phyloP scores from a whole-genome alignment of 2,329 filamentous ascomycete species.

The Apiospora sp. region DNA sequence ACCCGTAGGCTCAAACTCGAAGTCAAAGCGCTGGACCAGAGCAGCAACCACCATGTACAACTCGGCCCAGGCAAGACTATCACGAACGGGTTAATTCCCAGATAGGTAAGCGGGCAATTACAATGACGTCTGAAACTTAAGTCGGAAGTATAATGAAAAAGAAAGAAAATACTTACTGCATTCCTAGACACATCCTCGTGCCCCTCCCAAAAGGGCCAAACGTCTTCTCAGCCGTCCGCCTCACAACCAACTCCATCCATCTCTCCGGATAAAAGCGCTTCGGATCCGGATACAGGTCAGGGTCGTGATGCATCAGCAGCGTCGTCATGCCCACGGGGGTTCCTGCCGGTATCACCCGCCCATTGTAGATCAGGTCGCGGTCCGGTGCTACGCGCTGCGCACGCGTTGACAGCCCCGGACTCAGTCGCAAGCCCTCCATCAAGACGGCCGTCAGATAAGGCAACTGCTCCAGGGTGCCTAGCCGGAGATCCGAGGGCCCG shows the following conservation, averaged over 20 bases:
- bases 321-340: conserved; percentile 49
- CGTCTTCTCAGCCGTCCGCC: neutral
- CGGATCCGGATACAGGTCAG: conserved; percentile 43
- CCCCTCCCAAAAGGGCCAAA: neutral
- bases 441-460: conserved; percentile 59
- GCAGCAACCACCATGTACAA: conserved; percentile 37
- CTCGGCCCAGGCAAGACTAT: conserved; percentile 45
- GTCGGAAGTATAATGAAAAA: neutral
- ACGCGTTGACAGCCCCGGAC: conserved; percentile 55
- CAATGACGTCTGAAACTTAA: no score
- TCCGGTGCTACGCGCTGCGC: conserved; percentile 57
- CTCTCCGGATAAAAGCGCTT: conserved; percentile 46
- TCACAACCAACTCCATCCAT: neutral
- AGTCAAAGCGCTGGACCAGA: conserved; percentile 19
- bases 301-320: conserved; percentile 46
- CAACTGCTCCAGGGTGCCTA: conserved; percentile 37
- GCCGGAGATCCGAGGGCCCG: neutral
- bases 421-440: conserved; percentile 58
- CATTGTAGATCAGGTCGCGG: conserved; percentile 31
- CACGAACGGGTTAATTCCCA: no score
- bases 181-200: neutral
- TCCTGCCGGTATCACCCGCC: conserved; percentile 42
- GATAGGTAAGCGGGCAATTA: neutral
- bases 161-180: neutral
- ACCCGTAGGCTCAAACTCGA: neutral